Conservation (phyloP, 805 yeast genomes). For the Saccharomycopsis javanensis region DNA sequence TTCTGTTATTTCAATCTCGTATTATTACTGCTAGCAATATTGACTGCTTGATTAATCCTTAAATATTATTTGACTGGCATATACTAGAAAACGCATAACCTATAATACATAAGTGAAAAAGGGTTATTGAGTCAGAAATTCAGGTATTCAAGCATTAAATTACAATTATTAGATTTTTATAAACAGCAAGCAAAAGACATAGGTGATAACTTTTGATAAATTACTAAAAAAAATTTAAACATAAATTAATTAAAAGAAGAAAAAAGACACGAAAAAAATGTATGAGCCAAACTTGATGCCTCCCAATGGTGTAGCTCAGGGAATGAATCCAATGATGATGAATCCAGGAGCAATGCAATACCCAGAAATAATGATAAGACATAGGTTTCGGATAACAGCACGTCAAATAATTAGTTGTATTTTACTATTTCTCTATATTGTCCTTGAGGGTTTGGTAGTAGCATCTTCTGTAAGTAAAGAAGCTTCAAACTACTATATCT, state of each 20-base stretch:
- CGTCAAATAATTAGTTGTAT: slow-evolving; percentile 6
- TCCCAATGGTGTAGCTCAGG: background rate
- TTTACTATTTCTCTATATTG: slow-evolving; percentile 15
- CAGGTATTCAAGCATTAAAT: no score
- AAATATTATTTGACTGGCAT: no score
- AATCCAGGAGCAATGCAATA: background rate
- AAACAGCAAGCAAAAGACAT: no score
- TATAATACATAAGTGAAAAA: no score
- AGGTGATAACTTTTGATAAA: no score
- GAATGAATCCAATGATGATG: slow-evolving; percentile 1
- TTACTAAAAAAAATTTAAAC: background rate
- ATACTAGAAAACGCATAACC: no score
- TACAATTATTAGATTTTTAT: no score
- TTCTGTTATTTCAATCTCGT: no score
- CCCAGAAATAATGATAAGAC: background rate
- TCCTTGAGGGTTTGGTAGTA: slow-evolving; percentile 17
- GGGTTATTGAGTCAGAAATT: no score
- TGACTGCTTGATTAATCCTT: no score
- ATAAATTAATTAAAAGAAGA: background rate
- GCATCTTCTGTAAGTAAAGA: slow-evolving; percentile 15
- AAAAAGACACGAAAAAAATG: background rate
- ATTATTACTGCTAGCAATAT: no score
- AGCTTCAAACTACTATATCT: slow-evolving; percentile 7
- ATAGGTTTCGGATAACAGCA: background rate
- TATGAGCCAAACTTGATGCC: background rate